Evolutionary conservation across 306 rosid species (phyloP).

Genomic region (Ormosia emarginata): DNA sequence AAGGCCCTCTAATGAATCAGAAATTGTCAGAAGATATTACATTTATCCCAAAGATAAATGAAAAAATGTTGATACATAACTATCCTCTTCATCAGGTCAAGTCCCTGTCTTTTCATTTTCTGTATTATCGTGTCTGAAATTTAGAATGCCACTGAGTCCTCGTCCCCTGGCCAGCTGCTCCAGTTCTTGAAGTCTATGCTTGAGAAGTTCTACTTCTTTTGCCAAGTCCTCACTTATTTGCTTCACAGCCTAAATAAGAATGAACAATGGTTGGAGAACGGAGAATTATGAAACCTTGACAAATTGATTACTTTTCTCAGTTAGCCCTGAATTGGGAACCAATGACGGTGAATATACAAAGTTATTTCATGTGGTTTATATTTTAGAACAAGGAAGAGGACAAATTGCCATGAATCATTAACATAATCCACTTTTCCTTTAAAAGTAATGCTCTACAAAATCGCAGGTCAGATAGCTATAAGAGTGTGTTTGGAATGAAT

Average conservation of each 20-base stretch:
- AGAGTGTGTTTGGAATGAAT: too few species aligned
- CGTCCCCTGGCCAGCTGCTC: conserved; percentile 66
- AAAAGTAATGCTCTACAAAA: background rate
- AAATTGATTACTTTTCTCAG: conserved; percentile 9
- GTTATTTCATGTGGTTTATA: background rate
- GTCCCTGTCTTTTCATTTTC: conserved; percentile 49
- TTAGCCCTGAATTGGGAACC: conserved; percentile 9
- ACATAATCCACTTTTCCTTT: background rate
- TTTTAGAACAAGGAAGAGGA: background rate
- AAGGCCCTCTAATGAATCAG: conserved; percentile 23
- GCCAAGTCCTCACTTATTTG: conserved; percentile 57
- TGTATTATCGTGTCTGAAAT: conserved; percentile 36
- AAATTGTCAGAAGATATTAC: background rate
- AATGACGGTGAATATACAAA: background rate
- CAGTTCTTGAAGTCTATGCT: conserved; percentile 61
- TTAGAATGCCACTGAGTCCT: conserved; percentile 70
- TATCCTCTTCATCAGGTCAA: conserved; percentile 37
- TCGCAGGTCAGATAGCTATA: background rate
- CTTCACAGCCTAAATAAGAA: conserved; percentile 57
- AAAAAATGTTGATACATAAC: conserved; percentile 11
- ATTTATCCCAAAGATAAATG: conserved; percentile 6
- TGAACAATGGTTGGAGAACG: background rate
- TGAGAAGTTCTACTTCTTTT: conserved; percentile 59
- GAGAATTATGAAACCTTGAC: background rate
- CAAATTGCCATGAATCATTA: background rate